Base-by-base conservation (phyloP, 140 eudicot species). In the Senecio squalidus region DNA sequence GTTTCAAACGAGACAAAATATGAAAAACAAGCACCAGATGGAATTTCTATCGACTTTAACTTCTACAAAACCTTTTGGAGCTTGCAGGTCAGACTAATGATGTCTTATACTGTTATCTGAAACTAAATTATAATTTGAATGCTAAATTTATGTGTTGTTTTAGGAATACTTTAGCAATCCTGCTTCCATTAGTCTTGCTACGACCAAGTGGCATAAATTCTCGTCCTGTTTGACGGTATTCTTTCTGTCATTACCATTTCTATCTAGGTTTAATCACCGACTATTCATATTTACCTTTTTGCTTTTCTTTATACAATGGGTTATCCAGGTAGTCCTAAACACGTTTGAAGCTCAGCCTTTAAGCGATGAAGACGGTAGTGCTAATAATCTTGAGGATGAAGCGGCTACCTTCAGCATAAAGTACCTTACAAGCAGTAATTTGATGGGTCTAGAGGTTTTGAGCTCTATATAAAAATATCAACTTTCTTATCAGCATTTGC, bases 21-120 rank as follows among this genome's bases (percentile, higher is more conserved):
- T 36, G 98, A 92, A 83, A 92, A 84, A 75, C 95, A 92, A 55
- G 79, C 96, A 63, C 96, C 99, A 29, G 93, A 84, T n/a, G 85
- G 99, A 40, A 81, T 83, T 75, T 71, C 96, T 49, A 88, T 92
- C 38, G 99, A 92, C 85, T 84, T 92, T 78, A 92, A 87, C 81
- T 92, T 92, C 38, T 92, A 92, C 76, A 92, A 84, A 73, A 92
- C 96, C 66, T 84, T 92, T 79, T 92, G 99, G 99, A 88, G 96
- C 66, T 80, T 92, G 72, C 99, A 92, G 96, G 99, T 92, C 47
- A 46, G 74, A 55, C 7, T 27, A 50, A 33, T 48, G 14, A 31
- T 30, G 23, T 22, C 29, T 24, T 57, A 11, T 25, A n/a, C n/a
- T n/a, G n/a, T n/a, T n/a, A n/a, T 43, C n/a, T 16, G 0, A 16